Evolutionary conservation across 2,329 filamentous ascomycete genomes (phyloP), one percentile per base, ranked within the genome.

Genomic region (Venturia carpophila): DNA sequence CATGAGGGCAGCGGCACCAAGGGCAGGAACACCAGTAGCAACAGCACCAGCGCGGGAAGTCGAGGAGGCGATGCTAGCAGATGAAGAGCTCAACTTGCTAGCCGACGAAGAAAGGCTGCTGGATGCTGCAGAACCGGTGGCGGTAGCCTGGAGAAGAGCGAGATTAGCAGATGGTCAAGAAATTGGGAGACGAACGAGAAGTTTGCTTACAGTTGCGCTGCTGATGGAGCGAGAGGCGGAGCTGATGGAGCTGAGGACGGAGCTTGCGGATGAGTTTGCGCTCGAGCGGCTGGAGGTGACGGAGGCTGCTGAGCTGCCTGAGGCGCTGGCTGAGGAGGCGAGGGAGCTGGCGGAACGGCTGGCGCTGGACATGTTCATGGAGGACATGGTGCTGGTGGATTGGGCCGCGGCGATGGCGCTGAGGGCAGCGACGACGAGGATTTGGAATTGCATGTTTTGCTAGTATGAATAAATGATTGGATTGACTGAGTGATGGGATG

Each of bases 61-160:
- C 1, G 52, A 58, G 7, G 27, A 58, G 7, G 52, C 30, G 37
- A 58, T 58, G 30, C 30, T 37, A n/a, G 52, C 27, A 37, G 52
- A 58, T 37, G 52, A 58, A 17, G 52, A 58, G 52, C 52, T 58
- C 52, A 37, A n/a, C 19, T 37, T 58, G 52, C 52, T 58, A 11
- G 30, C 30, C 5, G 52, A 58, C 17, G 52, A 58, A n/a, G 52
- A 27, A 37, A 58, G 27, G 19, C 52, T 58, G 30, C 52, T 58
- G 27, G 52, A 37, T 34, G 52, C 52, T 19, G 52, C 34, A 3
- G 52, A 58, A n/a, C 52, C 30, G 30, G 52, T 58, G 2, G 52
- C 52, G 52, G 52, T 58, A 17, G 52, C 52, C 52, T 58, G 1
- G 19, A n/a, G 19, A 37, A 10, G n/a, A n/a, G 10, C 39, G 10